Evolutionary conservation across 192 early-diverging fungal genomes (phyloP).

Genomic region (Rhizophagus clarus): DNA sequence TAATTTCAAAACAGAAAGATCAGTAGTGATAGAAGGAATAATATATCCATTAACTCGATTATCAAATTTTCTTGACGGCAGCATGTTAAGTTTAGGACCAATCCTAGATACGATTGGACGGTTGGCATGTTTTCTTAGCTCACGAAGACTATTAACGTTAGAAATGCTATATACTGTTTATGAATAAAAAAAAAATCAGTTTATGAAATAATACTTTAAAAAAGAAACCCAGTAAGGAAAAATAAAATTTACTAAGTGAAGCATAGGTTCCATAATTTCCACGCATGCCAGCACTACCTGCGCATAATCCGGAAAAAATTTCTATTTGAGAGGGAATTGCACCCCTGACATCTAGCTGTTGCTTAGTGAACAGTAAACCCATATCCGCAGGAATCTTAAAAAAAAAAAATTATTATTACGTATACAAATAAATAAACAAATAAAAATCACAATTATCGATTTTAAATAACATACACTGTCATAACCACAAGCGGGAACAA

Average conservation of each 20-base stretch:
- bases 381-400: constrained; percentile 66
- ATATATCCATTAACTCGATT: constrained; percentile 50
- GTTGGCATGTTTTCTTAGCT: constrained; percentile 46
- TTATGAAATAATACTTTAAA: constrained; percentile 31
- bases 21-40: constrained; percentile 56
- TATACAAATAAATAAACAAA: background rate
- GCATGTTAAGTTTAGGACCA: constrained; percentile 52
- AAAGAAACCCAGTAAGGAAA: background rate
- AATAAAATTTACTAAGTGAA: constrained; percentile 48
- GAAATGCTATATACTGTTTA: constrained; percentile 50
- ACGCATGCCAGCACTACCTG: constrained; percentile 50
- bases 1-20: constrained; percentile 52
- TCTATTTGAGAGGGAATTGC: constrained; percentile 57
- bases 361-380: constrained; percentile 62
- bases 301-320: constrained; percentile 57
- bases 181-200: background rate
- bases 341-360: constrained; percentile 41
- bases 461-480: constrained; percentile 80
- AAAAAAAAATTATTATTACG: constrained; percentile 10
- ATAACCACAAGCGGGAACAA: constrained; percentile 86
- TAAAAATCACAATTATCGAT: background rate
- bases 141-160: constrained; percentile 44
- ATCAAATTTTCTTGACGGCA: constrained; percentile 49
- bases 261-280: constrained; percentile 69
- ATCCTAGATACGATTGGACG: constrained; percentile 45